Base-by-base conservation (phyloP, 371 early-diverging fungal genomes). In the Basidiobolus heterosporus region DNA sequence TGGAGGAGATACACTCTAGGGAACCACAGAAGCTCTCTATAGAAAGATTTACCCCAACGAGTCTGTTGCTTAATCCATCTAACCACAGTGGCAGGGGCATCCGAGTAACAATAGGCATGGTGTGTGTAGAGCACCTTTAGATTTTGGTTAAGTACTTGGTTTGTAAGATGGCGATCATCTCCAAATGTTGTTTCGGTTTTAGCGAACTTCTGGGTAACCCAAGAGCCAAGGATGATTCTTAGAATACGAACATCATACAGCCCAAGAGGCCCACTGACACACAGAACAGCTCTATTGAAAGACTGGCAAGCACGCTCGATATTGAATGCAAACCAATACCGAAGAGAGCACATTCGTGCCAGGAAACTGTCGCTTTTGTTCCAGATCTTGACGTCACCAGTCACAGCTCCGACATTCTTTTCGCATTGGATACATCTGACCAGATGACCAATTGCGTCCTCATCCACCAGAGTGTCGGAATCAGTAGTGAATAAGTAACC, bases 251-350 rank as follows among this genome's bases (percentile, higher is more conserved):
- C 57, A 0, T 67, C 62, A 48, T 78, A 78, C 22, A 78, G 59
- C 7, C 79, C 79, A 52, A 78, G 61, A 0, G 79, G 79, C 0
- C 79, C 79, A n/a, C 75, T 75, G 9, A 78, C 79, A 54, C 79
- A 78, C 16, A 70, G 74, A 38, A 78, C 76, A 42, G 66, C 65
- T 7, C 69, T 62, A 42, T 75, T 67, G 45, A 70, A 74, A 15
- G 74, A 73, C 42, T 78, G 79, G 0, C 74, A 74, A 0, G 76
- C 72, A 15, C 79, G 61, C 50, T 78, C 79, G 40, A 78, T 71
- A 54, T 78, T 78, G 51, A 78, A 78, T 0, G 79, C 78, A 62
- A 78, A 71, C 75, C 75, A 74, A 46, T 77, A 78, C 7, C 79
- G 69, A 15, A 78, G 44, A 0, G 74, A 73, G 30, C 30, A 30